Conservation (phyloP, 352 stramenopile genomes). For the Pythium guiyangense region DNA sequence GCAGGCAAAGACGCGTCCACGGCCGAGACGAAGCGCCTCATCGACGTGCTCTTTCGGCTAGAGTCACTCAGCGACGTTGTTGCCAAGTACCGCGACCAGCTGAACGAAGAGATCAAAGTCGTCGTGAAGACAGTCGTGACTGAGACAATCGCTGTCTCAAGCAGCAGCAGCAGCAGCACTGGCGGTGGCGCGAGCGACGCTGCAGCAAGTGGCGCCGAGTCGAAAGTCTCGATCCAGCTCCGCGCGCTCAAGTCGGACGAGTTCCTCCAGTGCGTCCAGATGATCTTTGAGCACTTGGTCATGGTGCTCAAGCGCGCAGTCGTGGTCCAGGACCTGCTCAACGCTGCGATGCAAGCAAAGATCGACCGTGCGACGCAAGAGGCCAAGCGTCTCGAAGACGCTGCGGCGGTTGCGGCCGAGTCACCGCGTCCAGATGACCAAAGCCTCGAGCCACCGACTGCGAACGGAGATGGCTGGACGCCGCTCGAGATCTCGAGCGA, state of each 20-base stretch:
- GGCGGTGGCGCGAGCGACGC: not conserved
- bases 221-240: conserved; percentile 82
- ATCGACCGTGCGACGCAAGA: conserved; percentile 41
- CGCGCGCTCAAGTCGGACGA: conserved; percentile 76
- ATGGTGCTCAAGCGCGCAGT: conserved; percentile 78
- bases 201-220: conserved; percentile 28
- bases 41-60: conserved; percentile 73
- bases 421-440: not conserved
- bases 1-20: conserved; percentile 27
- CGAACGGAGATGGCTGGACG: conserved; percentile 23
- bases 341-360: conserved; percentile 71
- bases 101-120: conserved; percentile 86
- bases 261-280: conserved; percentile 84
- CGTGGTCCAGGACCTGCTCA: conserved; percentile 68
- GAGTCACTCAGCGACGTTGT: conserved; percentile 69
- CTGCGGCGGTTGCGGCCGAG: conserved; percentile 3
- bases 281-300: conserved; percentile 88
- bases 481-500: conserved; percentile 35
- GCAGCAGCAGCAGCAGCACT: conserved; percentile 36
- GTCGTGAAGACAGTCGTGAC: conserved; percentile 88
- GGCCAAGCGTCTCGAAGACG: conserved; percentile 21
- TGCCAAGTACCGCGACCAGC: conserved; percentile 67
- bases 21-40: conserved; percentile 44
- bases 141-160: conserved; percentile 78
- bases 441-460: conserved; percentile 11